A percentile compares a stretch with the other conserved stretches of the same genome.
These are phyloP conservation scores for Scedosporium boydii DNA, from an alignment of 2,329 filamentous ascomycete genomes.

Conservation along the genomic window DNA sequence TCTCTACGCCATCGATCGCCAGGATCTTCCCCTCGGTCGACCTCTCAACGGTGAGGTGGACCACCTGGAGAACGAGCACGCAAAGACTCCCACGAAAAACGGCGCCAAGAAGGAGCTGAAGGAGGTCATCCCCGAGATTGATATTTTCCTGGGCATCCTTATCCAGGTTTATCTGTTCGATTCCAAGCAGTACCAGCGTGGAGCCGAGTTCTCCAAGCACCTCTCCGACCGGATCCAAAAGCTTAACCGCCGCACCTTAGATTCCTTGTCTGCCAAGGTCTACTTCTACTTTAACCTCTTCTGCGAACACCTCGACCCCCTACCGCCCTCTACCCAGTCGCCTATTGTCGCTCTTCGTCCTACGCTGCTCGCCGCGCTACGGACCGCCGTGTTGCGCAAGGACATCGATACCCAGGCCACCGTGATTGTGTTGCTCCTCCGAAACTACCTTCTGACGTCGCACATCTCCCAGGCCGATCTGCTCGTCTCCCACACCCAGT, in stretches of 20 bases:
- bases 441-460: conserved; percentile 91
- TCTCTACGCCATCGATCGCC: conserved; percentile 58
- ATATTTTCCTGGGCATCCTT: conserved; percentile 80
- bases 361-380: conserved; percentile 74
- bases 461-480: conserved; percentile 96
- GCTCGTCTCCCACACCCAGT: conserved; percentile 89
- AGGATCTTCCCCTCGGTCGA: conserved; percentile 53
- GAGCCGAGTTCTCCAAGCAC: conserved; percentile 73
- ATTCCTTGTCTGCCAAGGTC: conserved; percentile 86
- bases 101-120: conserved; percentile 57
- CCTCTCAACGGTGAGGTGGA: conserved; percentile 57
- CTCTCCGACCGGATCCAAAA: conserved; percentile 78
- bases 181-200: conserved; percentile 67
- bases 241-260: conserved; percentile 86
- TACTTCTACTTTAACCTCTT: conserved; percentile 98
- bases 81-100: conserved; percentile 42
- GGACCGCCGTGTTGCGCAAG: conserved; percentile 93
- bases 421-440: conserved; percentile 86
- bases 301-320: conserved; percentile 79
- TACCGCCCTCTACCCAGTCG: conserved; percentile 81
- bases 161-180: conserved; percentile 85
- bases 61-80: conserved; percentile 46
- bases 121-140: conserved; percentile 76
- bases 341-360: conserved; percentile 81
- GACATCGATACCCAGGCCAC: conserved; percentile 96